These are phyloP conservation scores for Dactylonectria macrodidyma DNA, from an alignment of 2,329 filamentous ascomycete genomes.

Conservation along the genomic window DNA sequence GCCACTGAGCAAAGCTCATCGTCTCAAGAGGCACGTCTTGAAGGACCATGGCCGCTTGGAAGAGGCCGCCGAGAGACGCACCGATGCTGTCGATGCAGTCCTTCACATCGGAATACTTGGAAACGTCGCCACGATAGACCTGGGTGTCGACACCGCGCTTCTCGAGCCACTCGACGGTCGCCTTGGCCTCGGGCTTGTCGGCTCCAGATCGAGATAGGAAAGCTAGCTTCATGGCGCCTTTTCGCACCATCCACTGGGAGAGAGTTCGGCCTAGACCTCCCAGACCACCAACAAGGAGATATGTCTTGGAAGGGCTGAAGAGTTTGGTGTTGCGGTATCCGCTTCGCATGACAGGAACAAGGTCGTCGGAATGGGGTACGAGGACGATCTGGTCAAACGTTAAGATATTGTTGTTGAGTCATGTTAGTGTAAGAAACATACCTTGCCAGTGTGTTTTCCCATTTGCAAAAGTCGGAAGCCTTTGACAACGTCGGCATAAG, in stretches of 20 bases:
- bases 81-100: conserved; percentile 36
- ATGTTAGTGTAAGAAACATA: background rate
- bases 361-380: conserved; percentile 17
- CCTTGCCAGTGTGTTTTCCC: conserved; percentile 40
- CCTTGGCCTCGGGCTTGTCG: conserved; percentile 29
- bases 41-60: conserved; percentile 58
- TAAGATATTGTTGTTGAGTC: background rate
- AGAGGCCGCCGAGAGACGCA: conserved; percentile 54
- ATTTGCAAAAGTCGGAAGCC: conserved; percentile 39
- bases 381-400: conserved; percentile 38
- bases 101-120: conserved; percentile 45
- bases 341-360: conserved; percentile 38
- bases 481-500: conserved; percentile 39
- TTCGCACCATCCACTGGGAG: conserved; percentile 32
- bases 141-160: conserved; percentile 24
- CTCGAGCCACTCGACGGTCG: conserved; percentile 29
- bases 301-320: conserved; percentile 25
- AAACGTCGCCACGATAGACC: conserved; percentile 48
- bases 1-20: conserved; percentile 40
- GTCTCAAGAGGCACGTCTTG: conserved; percentile 47
- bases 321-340: conserved; percentile 26
- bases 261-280: conserved; percentile 42
- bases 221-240: conserved; percentile 49
- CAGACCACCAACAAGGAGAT: conserved; percentile 40
- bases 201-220: conserved; percentile 46